A percentile compares a stretch with the other conserved stretches of the same genome.
Evolutionary conservation across 495 filamentous ascomycete genomes (phyloP).

Genomic region (Penicillium robsamsonii): DNA sequence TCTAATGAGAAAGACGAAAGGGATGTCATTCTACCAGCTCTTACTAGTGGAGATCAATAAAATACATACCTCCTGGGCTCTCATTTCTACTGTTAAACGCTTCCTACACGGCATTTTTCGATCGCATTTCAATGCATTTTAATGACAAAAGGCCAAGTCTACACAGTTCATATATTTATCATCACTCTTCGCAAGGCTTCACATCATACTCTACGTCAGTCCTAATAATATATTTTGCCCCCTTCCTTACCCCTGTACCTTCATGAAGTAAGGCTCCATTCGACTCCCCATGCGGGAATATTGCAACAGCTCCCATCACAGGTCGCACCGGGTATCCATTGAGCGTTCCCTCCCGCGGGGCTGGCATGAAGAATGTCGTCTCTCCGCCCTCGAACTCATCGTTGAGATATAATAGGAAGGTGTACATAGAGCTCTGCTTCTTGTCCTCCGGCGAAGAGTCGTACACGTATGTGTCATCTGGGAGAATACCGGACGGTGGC

Average conservation of each 20-base stretch:
- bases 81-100: neutral
- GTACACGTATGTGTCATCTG: slow-evolving; percentile 38
- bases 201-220: slow-evolving; percentile 44
- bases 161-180: neutral
- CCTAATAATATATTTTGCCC: slow-evolving; percentile 42
- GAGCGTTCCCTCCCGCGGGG: slow-evolving; percentile 33
- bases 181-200: slow-evolving; percentile 22
- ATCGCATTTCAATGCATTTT: neutral
- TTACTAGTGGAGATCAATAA: neutral
- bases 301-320: slow-evolving; percentile 42
- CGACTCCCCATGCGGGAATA: slow-evolving; percentile 40
- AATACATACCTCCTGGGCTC: neutral
- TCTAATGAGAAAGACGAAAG: neutral
- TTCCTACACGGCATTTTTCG: neutral
- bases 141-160: neutral
- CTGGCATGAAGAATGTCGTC: slow-evolving; percentile 41
- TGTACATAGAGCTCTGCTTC: slow-evolving; percentile 42
- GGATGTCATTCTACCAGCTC: neutral
- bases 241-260: slow-evolving; percentile 38
- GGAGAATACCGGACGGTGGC: slow-evolving; percentile 38
- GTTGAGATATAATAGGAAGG: slow-evolving; percentile 41
- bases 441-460: slow-evolving; percentile 37
- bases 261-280: slow-evolving; percentile 42
- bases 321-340: slow-evolving; percentile 41
- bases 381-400: slow-evolving; percentile 44